Conservation (phyloP, 345 rosid species). For the Kernera saxatilis region DNA sequence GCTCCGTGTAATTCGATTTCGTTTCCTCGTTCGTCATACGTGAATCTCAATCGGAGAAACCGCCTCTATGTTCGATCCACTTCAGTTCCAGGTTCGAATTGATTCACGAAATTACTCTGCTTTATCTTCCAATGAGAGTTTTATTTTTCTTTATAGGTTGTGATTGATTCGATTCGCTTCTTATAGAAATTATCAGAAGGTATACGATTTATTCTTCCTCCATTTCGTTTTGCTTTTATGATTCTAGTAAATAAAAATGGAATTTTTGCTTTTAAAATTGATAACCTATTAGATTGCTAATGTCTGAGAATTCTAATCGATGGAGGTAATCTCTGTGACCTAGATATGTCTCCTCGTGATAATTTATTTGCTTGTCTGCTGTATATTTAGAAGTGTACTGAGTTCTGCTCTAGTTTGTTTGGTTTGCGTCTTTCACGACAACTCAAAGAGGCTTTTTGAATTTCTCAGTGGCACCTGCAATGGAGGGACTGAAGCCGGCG, state of each 20-base stretch:
- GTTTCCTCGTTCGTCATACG: constrained; percentile 31
- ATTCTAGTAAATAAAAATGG: neutral
- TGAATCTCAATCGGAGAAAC: constrained; percentile 37
- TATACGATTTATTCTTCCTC: neutral
- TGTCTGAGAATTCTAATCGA: neutral
- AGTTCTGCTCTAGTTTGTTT: neutral
- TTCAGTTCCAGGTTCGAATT: constrained; percentile 46
- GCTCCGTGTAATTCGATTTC: constrained; percentile 33
- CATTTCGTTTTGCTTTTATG: neutral
- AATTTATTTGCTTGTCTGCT: neutral
- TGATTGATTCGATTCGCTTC: neutral
- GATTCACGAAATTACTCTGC: neutral
- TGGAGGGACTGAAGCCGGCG: constrained; percentile 69
- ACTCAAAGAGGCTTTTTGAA: neutral
- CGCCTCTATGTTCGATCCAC: constrained; percentile 49
- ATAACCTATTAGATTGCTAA: neutral
- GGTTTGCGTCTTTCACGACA: neutral
- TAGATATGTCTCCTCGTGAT: neutral
- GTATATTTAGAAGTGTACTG: neutral
- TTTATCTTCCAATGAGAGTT: neutral
- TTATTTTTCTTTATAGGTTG: neutral
- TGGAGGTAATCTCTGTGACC: neutral
- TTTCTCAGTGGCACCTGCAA: constrained; percentile 36
- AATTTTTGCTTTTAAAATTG: neutral
- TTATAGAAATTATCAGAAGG: neutral